Evolutionary conservation across 257 asterid species (phyloP).

Genomic region (Schizonepeta tenuifolia): DNA sequence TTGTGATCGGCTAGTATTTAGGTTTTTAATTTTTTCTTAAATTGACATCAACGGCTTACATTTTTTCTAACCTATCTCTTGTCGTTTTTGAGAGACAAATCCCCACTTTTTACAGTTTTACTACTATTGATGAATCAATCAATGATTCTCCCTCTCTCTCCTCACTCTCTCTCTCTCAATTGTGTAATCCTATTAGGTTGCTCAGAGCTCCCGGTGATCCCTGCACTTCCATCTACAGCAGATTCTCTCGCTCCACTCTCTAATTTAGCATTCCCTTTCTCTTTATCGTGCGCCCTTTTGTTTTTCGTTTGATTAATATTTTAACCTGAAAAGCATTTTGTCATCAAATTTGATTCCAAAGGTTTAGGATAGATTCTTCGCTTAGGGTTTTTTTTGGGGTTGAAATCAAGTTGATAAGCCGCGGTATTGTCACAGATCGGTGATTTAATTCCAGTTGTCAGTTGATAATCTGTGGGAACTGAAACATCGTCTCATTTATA

Average conservation of each 20-base stretch:
- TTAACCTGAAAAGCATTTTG: not conserved
- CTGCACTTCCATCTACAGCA: conserved; percentile 23
- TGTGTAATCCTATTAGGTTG: conserved; percentile 30
- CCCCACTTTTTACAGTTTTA: conserved; percentile 30
- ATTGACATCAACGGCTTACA: not conserved
- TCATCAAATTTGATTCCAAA: conserved; percentile 26
- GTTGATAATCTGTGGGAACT: conserved; percentile 18
- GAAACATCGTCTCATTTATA: conserved; percentile 23
- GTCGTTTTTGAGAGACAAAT: conserved; percentile 35
- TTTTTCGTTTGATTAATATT: not conserved
- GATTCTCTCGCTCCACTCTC: conserved; percentile 10
- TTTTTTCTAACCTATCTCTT: conserved; percentile 4
- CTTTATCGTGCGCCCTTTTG: not conserved
- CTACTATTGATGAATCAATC: conserved; percentile 27
- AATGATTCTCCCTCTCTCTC: conserved; percentile 19
- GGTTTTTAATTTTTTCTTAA: not conserved
- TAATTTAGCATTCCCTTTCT: conserved; percentile 16
- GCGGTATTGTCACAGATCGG: conserved; percentile 22
- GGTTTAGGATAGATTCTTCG: conserved; percentile 19
- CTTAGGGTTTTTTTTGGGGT: conserved; percentile 28
- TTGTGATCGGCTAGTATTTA: no score
- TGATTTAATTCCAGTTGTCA: conserved; percentile 18
- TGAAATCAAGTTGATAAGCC: conserved; percentile 28
- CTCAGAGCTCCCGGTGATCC: conserved; percentile 30
- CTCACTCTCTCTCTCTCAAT: conserved; percentile 18